These are phyloP conservation scores for Eleusine coracana DNA, from an alignment of 176 grass and related monocot species.

Conservation along the genomic window DNA sequence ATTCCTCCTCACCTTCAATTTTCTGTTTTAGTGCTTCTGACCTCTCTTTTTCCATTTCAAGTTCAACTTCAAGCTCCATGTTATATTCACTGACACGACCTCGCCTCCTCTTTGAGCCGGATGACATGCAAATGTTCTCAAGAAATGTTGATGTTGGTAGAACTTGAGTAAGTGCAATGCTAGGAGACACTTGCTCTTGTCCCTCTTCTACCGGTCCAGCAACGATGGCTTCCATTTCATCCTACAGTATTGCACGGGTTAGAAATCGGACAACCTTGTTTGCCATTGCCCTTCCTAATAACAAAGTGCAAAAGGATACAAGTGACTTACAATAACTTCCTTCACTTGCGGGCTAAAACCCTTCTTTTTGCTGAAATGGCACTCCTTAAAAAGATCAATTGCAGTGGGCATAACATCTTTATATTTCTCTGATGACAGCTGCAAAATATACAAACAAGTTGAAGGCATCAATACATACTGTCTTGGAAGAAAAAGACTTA, in stretches of 20 bases:
- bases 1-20: too few species aligned
- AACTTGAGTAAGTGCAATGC: too few species aligned
- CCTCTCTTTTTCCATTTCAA: too few species aligned
- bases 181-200: too few species aligned
- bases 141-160: too few species aligned
- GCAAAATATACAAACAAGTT: background rate
- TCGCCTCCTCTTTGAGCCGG: too few species aligned
- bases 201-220: background rate
- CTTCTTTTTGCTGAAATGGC: background rate
- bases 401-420: background rate
- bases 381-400: background rate
- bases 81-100: too few species aligned
- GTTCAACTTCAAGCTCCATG: too few species aligned
- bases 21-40: too few species aligned
- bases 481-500: background rate
- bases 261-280: background rate
- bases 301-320: too few species aligned
- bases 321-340: background rate
- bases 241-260: background rate
- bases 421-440: background rate
- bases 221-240: background rate
- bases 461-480: background rate
- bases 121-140: too few species aligned
- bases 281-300: background rate
- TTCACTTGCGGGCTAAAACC: background rate